Base-by-base conservation (phyloP, 257 asterid genomes). In the Plantago elongata region DNA sequence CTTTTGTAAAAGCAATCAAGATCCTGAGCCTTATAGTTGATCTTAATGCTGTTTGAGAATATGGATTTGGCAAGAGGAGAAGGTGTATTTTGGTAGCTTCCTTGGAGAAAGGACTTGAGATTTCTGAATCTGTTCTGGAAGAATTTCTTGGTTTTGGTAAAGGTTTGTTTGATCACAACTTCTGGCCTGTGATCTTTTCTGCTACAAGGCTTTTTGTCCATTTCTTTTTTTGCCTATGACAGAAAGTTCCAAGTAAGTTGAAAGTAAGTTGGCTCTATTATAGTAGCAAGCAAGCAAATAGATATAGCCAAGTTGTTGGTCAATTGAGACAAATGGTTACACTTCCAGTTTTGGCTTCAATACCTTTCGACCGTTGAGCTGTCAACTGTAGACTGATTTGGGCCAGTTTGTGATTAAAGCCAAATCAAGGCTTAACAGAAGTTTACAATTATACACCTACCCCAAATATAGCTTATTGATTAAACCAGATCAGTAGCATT, bases 141-240 rank as follows among this genome's bases (percentile, higher is more conserved):
- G 80, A 82, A 66, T 47, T 68, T 77, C 57, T 77, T 84, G 51
- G 96, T 80, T 70, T 61, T 82, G 66, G 75, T 17, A 14, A 84
- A 63, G 57, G 91, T 74, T 75, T 73, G 72, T 71, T 74, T 77
- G 45, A 84, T 72, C 60, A 84, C 74, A 79, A 74, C 73, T 70
- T 81, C 75, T 27, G 83, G 79, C 63, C 70, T 81, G 60, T 42
- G 45, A 11, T 66, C 54, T 63, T 63, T 74, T 15, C 64, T 69
- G 40, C 3, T 34, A 67, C 61, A 67, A 11, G 38, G 58, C 46
- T 68, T 63, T 70, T 67, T 74, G 49, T 76, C 77, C 82, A 74
- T 79, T 7, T 5, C 65, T 62, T 63, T 67, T 18, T 45, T 64
- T 47, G 59, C 54, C 27, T 73, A 30, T 50, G 69, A 56, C 62